A percentile compares a stretch with the other conserved stretches of the same genome.
phyloP scores from a whole-genome alignment of 352 stramenopile genomes.

The Phytophthora hybrid region DNA sequence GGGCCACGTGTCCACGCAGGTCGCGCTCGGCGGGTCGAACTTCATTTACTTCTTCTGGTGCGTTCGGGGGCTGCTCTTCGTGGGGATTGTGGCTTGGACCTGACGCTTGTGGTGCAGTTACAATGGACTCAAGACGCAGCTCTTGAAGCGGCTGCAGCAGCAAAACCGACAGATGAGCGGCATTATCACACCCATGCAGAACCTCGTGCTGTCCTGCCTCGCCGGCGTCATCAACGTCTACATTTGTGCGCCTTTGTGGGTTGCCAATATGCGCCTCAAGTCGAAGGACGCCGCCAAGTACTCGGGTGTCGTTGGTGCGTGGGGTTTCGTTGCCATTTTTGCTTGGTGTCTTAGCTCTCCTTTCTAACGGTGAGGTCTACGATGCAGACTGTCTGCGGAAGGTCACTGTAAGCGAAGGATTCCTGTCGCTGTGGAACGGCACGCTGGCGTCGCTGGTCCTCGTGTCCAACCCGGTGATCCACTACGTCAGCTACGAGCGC shows the following conservation, averaged over 20 bases:
- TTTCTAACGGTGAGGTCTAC: too few species aligned
- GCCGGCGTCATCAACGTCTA: conserved; percentile 92
- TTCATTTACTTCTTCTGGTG: conserved; percentile 93
- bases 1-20: conserved; percentile 78
- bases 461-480: conserved; percentile 96
- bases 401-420: conserved; percentile 76
- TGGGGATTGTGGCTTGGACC: neutral
- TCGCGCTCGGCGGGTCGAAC: conserved; percentile 82
- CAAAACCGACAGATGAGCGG: conserved; percentile 39
- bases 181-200: conserved; percentile 62
- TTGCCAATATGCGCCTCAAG: conserved; percentile 94
- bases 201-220: conserved; percentile 67
- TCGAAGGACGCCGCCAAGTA: conserved; percentile 80
- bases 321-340: neutral
- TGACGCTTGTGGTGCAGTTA: conserved; percentile 43
- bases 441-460: conserved; percentile 92
- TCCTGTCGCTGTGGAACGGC: conserved; percentile 92
- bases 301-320: conserved; percentile 47
- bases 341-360: too few species aligned
- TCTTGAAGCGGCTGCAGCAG: conserved; percentile 71
- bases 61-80: neutral
- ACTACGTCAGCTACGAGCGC: conserved; percentile 96
- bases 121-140: conserved; percentile 70
- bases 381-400: conserved; percentile 57
- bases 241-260: conserved; percentile 92